Evolutionary conservation across 2,329 filamentous ascomycete species (phyloP).

Genomic region (Venturiaceae sp.): DNA sequence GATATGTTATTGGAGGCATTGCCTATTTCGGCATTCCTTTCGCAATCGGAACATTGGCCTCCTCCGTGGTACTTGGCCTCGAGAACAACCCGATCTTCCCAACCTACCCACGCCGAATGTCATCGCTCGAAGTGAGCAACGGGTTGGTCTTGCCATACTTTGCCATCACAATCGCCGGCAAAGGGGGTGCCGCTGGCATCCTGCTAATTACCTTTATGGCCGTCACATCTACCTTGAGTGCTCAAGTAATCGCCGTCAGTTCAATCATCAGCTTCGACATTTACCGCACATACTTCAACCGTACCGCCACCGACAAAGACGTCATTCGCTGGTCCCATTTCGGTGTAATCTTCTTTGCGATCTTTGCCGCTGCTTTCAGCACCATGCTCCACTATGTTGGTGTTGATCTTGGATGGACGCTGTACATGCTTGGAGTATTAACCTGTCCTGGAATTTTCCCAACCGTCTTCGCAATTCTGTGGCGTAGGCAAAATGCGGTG

Average conservation of each 20-base stretch:
- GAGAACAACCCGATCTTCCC: constrained; percentile 42
- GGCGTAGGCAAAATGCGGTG: constrained; percentile 38
- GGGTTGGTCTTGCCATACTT: constrained; percentile 29
- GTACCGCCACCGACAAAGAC: constrained; percentile 34
- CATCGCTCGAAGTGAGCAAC: constrained; percentile 23
- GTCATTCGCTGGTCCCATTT: constrained; percentile 43
- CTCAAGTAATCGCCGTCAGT: constrained; percentile 44
- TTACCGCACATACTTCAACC: constrained; percentile 41
- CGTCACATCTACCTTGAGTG: constrained; percentile 37
- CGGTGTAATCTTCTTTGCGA: constrained; percentile 42
- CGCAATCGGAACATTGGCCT: constrained; percentile 42
- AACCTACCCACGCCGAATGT: constrained; percentile 40
- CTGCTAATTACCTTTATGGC: constrained; percentile 32
- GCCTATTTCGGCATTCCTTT: constrained; percentile 46
- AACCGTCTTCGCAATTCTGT: constrained; percentile 43
- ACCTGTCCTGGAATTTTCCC: constrained; percentile 46
- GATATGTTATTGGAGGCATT: constrained; percentile 31
- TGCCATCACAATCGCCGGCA: constrained; percentile 27
- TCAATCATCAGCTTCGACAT: constrained; percentile 47
- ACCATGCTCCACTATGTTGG: constrained; percentile 45
- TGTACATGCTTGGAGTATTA: constrained; percentile 45
- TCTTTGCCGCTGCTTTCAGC: constrained; percentile 42
- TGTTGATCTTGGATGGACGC: constrained; percentile 43
- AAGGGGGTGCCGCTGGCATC: constrained; percentile 26
- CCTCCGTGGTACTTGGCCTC: constrained; percentile 36